Conservation (phyloP, 192 early-diverging fungal genomes). For the Entomortierella parvispora region DNA sequence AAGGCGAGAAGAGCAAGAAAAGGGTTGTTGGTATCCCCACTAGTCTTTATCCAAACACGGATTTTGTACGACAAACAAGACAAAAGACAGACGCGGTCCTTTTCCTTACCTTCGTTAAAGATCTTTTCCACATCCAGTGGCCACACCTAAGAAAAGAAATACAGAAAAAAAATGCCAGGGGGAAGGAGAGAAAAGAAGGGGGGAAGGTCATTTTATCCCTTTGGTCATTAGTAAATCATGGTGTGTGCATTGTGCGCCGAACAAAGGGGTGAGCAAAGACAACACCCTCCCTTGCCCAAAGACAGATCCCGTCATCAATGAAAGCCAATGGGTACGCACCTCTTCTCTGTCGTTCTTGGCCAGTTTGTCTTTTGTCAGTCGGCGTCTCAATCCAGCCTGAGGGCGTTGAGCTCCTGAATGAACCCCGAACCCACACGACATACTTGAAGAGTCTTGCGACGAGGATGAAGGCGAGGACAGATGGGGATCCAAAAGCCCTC, state of each 20-base stretch:
- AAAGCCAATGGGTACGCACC: no score
- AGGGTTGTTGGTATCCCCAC: background rate
- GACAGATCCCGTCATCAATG: background rate
- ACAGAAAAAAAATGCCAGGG: background rate
- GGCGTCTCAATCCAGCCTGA: constrained; percentile 23
- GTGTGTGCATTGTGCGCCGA: background rate
- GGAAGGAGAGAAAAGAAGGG: background rate
- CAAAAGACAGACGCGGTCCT: background rate
- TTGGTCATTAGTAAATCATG: background rate
- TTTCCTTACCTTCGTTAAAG: constrained; percentile 65
- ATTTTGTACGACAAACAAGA: background rate
- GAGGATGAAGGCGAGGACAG: background rate
- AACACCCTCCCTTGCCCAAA: background rate
- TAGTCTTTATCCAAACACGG: no score
- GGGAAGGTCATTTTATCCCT: no score
- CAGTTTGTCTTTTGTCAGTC: constrained; percentile 36
- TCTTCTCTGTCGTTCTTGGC: constrained; percentile 41
- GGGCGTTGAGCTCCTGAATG: constrained; percentile 15
- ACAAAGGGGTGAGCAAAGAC: background rate
- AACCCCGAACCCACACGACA: no score
- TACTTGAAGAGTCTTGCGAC: no score
- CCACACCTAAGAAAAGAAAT: constrained; percentile 53
- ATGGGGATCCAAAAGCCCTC: background rate
- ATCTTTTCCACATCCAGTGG: constrained; percentile 69
- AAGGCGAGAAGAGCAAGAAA: no score